Evolutionary conservation across 139 green algal genomes (phyloP).

Genomic region (Chlorella vulgaris): DNA sequence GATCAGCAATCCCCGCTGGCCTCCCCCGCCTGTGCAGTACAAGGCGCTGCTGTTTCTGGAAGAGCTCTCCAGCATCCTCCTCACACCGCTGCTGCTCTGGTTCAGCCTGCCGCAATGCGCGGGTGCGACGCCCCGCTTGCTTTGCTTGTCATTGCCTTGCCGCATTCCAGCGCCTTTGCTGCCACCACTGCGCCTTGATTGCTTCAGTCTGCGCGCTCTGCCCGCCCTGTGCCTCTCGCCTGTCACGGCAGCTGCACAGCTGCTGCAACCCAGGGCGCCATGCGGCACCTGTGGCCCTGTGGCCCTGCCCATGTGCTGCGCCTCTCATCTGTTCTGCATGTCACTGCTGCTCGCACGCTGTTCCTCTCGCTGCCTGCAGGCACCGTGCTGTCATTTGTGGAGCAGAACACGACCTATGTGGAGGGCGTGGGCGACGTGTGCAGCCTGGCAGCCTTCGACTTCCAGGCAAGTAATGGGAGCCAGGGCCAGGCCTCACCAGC

Average conservation of each 20-base stretch:
- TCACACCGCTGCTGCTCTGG: slow-evolving; percentile 89
- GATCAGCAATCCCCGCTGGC: too few relatives aligned
- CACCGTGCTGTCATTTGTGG: slow-evolving; percentile 85
- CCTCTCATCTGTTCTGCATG: too few relatives aligned
- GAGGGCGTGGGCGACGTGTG: slow-evolving; percentile 92
- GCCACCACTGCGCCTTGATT: too few relatives aligned
- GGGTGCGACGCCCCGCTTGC: too few relatives aligned
- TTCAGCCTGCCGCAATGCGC: slow-evolving; percentile 63
- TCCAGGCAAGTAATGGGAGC: neutral
- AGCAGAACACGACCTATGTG: slow-evolving; percentile 63
- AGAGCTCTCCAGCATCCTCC: slow-evolving; percentile 84
- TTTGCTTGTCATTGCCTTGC: too few relatives aligned
- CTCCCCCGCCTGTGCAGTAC: slow-evolving; percentile 43
- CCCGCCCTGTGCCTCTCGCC: neutral
- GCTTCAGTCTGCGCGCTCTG: neutral
- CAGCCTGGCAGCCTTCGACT: slow-evolving; percentile 84
- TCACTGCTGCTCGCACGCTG: neutral
- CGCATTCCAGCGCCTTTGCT: too few relatives aligned
- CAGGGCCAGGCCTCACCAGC: neutral
- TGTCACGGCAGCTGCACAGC: too few relatives aligned
- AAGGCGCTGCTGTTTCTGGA: slow-evolving; percentile 66
- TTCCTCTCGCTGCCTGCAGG: slow-evolving; percentile 43
- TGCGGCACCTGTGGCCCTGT: too few relatives aligned
- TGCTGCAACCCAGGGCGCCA: too few relatives aligned
- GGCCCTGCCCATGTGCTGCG: too few relatives aligned